Evolutionary conservation across 139 green algal species (phyloP).

Genomic region (Volvox africanus): DNA sequence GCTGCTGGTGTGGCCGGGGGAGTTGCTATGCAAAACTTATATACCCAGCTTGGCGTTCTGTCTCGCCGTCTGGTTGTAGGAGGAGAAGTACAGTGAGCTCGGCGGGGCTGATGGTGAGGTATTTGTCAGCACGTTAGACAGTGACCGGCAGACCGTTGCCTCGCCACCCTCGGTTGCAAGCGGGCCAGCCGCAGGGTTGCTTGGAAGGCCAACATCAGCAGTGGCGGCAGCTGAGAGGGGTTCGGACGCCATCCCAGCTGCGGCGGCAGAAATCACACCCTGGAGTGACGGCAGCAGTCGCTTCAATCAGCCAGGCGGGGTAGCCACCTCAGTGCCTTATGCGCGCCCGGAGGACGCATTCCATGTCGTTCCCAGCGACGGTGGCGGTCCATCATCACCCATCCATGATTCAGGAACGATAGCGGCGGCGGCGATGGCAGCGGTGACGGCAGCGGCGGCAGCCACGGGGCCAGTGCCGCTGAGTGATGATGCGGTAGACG

Average conservation of each 20-base stretch:
- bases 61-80: neutral
- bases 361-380: no score
- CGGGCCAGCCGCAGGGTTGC: neutral
- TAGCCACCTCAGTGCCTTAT: no score
- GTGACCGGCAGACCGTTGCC: neutral
- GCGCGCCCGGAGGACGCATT: no score
- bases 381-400: neutral
- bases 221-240: neutral
- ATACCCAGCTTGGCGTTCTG: no score
- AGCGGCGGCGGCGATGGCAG: neutral
- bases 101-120: neutral
- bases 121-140: neutral
- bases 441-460: constrained; percentile 15
- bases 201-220: neutral
- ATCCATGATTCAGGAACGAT: neutral
- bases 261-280: neutral
- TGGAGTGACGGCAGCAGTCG: neutral
- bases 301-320: neutral
- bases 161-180: neutral
- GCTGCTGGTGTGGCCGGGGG: no score
- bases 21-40: no score
- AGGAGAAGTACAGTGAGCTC: constrained; percentile 16
- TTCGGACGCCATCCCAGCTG: neutral
- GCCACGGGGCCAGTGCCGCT: constrained; percentile 13
- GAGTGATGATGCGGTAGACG: constrained; percentile 25